Evolutionary conservation across 108 stramenopile species (phyloP).

Genomic region (Ochromonas danica): DNA sequence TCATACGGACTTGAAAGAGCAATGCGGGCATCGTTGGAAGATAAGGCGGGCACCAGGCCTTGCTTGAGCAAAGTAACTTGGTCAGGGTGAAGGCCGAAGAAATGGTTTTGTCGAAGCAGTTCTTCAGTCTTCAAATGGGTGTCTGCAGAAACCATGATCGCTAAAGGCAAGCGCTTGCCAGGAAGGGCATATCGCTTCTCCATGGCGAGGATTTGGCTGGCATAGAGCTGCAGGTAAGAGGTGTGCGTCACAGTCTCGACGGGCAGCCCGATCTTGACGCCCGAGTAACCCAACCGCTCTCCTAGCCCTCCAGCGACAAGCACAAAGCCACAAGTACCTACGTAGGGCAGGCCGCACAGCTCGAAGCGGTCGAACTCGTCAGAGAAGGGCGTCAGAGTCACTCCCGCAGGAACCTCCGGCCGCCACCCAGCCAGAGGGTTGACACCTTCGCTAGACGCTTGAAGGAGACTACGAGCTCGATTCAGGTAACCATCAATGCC

Average conservation of each 20-base stretch:
- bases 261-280: constrained; percentile 90
- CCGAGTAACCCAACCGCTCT: constrained; percentile 89
- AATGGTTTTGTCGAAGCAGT: constrained; percentile 75
- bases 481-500: constrained; percentile 45
- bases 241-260: constrained; percentile 79
- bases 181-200: constrained; percentile 60
- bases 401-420: constrained; percentile 46
- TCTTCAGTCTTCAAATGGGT: constrained; percentile 84
- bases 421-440: constrained; percentile 51
- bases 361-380: constrained; percentile 38
- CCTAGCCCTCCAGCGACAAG: constrained; percentile 83
- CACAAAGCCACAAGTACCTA: constrained; percentile 38
- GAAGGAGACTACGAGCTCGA: constrained; percentile 42
- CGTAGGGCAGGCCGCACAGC: constrained; percentile 25
- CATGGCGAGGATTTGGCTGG: constrained; percentile 83
- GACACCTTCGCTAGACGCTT: constrained; percentile 29
- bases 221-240: constrained; percentile 82
- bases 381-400: constrained; percentile 40
- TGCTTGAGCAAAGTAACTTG: constrained; percentile 94
- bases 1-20: constrained; percentile 54
- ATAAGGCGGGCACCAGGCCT: constrained; percentile 51
- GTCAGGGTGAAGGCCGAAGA: constrained; percentile 82
- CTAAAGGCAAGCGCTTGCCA: constrained; percentile 74
- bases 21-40: constrained; percentile 45
- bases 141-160: constrained; percentile 97